A percentile compares a stretch with the other conserved stretches of the same genome.
These are phyloP conservation scores for Cladosporium sp. DNA, from an alignment of 2,329 filamentous ascomycete genomes.

Conservation along the genomic window DNA sequence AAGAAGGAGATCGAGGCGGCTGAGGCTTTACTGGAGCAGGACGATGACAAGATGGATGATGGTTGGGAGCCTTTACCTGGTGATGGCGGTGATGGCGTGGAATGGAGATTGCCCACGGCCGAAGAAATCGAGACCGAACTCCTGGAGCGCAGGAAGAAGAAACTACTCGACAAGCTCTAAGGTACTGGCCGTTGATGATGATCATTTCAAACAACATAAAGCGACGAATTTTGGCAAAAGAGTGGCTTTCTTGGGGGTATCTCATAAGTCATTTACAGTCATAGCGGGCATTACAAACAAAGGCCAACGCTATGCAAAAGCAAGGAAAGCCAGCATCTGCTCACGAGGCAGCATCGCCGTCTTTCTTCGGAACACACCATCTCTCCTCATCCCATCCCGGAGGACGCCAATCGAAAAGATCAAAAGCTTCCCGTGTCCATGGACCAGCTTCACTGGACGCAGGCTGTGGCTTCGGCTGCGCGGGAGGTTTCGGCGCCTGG, in stretches of 20 bases:
- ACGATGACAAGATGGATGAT: slow-evolving; percentile 40
- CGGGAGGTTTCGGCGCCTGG: slow-evolving; percentile 23
- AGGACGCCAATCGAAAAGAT: slow-evolving; percentile 60
- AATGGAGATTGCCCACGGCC: slow-evolving; percentile 77
- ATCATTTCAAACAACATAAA: background rate
- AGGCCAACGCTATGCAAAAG: slow-evolving; percentile 5
- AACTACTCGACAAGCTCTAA: slow-evolving; percentile 63
- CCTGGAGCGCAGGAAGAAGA: slow-evolving; percentile 76
- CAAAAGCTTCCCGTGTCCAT: slow-evolving; percentile 65
- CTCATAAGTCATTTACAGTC: slow-evolving; percentile 10
- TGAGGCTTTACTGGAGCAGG: slow-evolving; percentile 59
- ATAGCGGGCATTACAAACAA: slow-evolving; percentile 1
- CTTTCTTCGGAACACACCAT: slow-evolving; percentile 20
- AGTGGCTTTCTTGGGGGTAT: slow-evolving; percentile 8
- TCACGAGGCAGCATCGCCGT: slow-evolving; percentile 1
- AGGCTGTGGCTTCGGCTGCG: slow-evolving; percentile 12
- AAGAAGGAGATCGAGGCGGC: slow-evolving; percentile 78
- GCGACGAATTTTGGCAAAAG: background rate
- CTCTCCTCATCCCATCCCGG: slow-evolving; percentile 32
- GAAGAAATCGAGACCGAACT: slow-evolving; percentile 95
- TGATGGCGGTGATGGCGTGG: slow-evolving; percentile 74
- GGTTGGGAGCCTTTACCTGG: slow-evolving; percentile 82
- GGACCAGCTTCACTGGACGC: slow-evolving; percentile 48
- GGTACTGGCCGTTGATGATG: background rate
- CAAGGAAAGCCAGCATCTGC: background rate